Evolutionary conservation across 2,329 filamentous ascomycete genomes (phyloP), one percentile per base, ranked within the genome.

Genomic region (Triangularia setosa): DNA sequence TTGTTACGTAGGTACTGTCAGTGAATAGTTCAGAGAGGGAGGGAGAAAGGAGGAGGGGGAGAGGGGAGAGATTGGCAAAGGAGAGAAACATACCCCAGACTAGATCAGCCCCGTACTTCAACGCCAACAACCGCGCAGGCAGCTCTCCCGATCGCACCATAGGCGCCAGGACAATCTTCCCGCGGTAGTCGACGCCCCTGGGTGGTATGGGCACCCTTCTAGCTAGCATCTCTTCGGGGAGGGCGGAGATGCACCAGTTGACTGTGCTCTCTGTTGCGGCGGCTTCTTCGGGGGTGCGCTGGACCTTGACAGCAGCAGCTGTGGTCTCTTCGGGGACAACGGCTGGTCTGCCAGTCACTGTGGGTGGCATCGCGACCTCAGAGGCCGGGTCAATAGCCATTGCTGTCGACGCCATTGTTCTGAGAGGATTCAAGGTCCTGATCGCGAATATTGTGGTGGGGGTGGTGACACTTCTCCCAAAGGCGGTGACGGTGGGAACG

Each of bases 141-240:
- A 97, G 81, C 81, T 99, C 95, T 74, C 95, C 95, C n/a, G 92
- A 96, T 70, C 95, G 90, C 64, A 97, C 94, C 95, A 99, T 99
- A 48, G 95, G 95, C 67, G 95, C 95, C 68, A 99, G 89, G 54
- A 98, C 95, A 69, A 98, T 80, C 78, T 96, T 97, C 78, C 91
- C 90, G 71, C 94, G 87, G 79, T 97, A 98, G 80, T 97, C 93
- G 73, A 97, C 93, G 60, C 94, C 94, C 76, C 90, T 90, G 66
- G 83, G 85, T 69, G 94, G 94, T 69, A 97, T 96, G 60, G 92
- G 89, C 40, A 97, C 91, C 74, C 83, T 87, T 21, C 40, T 74
- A 90, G 88, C 48, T 44, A 55, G 5, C 55, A 21, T 3, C 35
- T 40, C 7, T 30, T 57, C 27, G 57, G 12, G 40, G 9, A 48